Evolutionary conservation across 176 grass and related monocot genomes (phyloP), one percentile per base, ranked within the genome.

Genomic region (Avena atlantica): DNA sequence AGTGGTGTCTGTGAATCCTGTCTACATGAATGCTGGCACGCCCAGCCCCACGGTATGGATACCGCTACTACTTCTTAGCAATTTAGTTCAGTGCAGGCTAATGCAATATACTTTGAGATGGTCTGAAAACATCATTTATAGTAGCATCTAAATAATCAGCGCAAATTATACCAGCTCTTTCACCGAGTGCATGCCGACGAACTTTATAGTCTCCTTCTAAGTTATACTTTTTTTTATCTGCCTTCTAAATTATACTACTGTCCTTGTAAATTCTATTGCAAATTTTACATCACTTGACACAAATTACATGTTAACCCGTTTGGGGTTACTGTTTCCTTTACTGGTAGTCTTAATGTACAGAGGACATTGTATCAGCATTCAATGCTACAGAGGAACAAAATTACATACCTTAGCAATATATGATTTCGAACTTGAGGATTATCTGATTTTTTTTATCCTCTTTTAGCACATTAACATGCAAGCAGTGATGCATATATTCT

Each of bases 11-110:
- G 85, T 89, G 25, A 98, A 98, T 65, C 87, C 96, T 2, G 93
- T 96, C 36, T 98, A 91, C 78, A 94, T 96, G 92, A 91, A 91
- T 81, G 92, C 93, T 19, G 97, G 97, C 76, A 94, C 47, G 20
- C 93, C 93, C 2, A 94, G 89, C 78, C 90, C 92, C 34, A 96
- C 91, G 49, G 97, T 96, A 75, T 91, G 93, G 45, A n/a, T 5
- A 14, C 4, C 89, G 10, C 60, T 56, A 9, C 56, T 59, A 5
- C 15, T 24, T 5, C 8, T 19, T 80, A 15, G 4, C 15, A 48
- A 34, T 25, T 69, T 74, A 47, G 6, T 42, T 81, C 42, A 76
- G 37, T 48, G 36, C 16, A 59, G 67, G n/a, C 3, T 83, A 51
- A 49, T 73, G 8, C 4, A 45, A 48, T 37, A 57, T 8, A 57